These are phyloP conservation scores for Hymenoscyphus repandus DNA, from an alignment of 2,329 filamentous ascomycete species.

Conservation along the genomic window DNA sequence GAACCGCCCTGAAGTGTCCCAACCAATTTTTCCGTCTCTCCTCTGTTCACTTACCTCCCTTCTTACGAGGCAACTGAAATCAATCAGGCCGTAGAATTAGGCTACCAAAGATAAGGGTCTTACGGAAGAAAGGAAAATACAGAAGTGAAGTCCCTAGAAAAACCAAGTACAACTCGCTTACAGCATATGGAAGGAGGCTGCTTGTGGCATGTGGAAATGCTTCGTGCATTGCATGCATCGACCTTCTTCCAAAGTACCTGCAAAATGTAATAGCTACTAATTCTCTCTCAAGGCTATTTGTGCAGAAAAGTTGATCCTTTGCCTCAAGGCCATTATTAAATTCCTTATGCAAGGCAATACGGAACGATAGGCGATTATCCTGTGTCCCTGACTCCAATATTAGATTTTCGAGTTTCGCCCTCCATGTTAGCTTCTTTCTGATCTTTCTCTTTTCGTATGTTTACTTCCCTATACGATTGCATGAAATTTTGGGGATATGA, in stretches of 20 bases:
- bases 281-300: constrained; percentile 6
- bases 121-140: too few species aligned
- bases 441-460: constrained; percentile 7
- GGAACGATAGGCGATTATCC: constrained; percentile 19
- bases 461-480: constrained; percentile 7
- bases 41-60: too few species aligned
- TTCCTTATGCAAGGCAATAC: constrained; percentile 24
- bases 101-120: too few species aligned
- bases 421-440: constrained; percentile 8
- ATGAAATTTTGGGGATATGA: constrained; percentile 6
- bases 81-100: too few species aligned
- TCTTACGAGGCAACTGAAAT: too few species aligned
- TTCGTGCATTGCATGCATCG: background rate
- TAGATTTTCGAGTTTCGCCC: constrained; percentile 15
- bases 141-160: too few species aligned
- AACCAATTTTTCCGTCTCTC: too few species aligned
- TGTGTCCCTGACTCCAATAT: constrained; percentile 18
- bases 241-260: background rate
- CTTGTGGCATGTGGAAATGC: too few species aligned
- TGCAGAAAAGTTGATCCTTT: constrained; percentile 20
- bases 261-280: too few species aligned
- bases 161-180: too few species aligned
- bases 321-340: constrained; percentile 19
- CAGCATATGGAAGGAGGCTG: too few species aligned
- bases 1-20: too few species aligned